Conservation (phyloP, 257 asterid genomes). For the Coffea eugenioides region DNA sequence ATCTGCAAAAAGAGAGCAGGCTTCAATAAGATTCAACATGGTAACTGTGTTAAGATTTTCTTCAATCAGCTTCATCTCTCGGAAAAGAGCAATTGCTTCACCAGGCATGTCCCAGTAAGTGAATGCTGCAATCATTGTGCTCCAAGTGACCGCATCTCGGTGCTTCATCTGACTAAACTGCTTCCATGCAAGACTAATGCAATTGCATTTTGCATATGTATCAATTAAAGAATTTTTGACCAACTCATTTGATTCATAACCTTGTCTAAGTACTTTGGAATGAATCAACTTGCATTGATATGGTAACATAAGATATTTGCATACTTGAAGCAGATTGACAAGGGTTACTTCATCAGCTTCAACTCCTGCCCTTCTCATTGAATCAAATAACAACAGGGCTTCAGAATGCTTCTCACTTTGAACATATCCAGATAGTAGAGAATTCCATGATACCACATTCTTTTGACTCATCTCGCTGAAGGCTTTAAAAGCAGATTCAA, state of each 20-base stretch:
- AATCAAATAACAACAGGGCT: constrained; percentile 50
- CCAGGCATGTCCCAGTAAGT: constrained; percentile 70
- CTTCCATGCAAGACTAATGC: constrained; percentile 50
- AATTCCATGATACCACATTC: constrained; percentile 78
- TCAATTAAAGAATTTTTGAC: constrained; percentile 73
- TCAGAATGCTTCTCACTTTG: constrained; percentile 54
- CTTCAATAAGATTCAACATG: constrained; percentile 69
- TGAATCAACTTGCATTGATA: constrained; percentile 64
- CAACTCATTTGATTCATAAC: constrained; percentile 59
- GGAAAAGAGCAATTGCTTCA: constrained; percentile 61
- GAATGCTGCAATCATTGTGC: constrained; percentile 90
- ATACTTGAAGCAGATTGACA: constrained; percentile 66
- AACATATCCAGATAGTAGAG: constrained; percentile 70
- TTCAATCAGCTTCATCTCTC: constrained; percentile 44
- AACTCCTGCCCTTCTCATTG: constrained; percentile 50
- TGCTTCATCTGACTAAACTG: constrained; percentile 48
- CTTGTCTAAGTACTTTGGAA: constrained; percentile 46
- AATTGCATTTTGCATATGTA: constrained; percentile 72
- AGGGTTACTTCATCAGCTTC: constrained; percentile 74
- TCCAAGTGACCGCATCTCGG: constrained; percentile 79
- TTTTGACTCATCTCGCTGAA: constrained; percentile 56
- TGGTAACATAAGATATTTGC: constrained; percentile 49
- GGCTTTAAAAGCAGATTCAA: constrained; percentile 52
- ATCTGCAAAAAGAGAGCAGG: constrained; percentile 75
- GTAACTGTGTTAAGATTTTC: constrained; percentile 50